Evolutionary conservation across 495 filamentous ascomycete species (phyloP).

Genomic region (Tuber melanosporum): DNA sequence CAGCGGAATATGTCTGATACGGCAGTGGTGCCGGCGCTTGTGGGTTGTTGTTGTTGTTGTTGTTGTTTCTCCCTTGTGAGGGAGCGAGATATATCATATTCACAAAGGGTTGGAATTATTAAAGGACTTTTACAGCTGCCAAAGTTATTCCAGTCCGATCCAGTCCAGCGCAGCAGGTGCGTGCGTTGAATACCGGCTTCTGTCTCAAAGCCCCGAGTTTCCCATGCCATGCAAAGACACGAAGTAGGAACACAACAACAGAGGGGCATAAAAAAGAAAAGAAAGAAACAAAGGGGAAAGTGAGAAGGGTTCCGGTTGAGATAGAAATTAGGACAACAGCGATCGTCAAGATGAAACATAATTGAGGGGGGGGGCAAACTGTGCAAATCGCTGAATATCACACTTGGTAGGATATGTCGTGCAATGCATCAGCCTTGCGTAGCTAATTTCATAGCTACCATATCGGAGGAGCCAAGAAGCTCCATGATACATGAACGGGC

Average conservation of each 20-base stretch:
- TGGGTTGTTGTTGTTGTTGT: background rate
- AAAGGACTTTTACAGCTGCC: background rate
- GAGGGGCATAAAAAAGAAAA: background rate
- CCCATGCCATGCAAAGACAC: constrained; percentile 1
- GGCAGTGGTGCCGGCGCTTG: background rate
- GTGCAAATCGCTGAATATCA: background rate
- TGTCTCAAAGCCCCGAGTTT: background rate
- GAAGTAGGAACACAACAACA: background rate
- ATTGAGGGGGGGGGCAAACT: background rate
- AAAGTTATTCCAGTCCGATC: background rate
- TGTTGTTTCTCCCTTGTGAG: background rate
- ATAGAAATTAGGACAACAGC: background rate
- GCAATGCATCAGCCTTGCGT: background rate
- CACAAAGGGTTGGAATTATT: background rate
- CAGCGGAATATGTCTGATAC: background rate
- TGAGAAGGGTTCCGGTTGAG: background rate
- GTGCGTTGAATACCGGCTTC: background rate
- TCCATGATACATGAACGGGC: too few species aligned
- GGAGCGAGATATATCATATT: background rate
- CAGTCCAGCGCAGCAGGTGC: background rate
- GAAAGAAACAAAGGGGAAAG: background rate
- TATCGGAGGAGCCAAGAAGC: background rate
- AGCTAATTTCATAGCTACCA: background rate
- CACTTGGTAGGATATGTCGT: background rate
- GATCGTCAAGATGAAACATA: background rate